Evolutionary conservation across 2,329 filamentous ascomycete genomes (phyloP).

Genomic region (Aspergillus chevalieri): DNA sequence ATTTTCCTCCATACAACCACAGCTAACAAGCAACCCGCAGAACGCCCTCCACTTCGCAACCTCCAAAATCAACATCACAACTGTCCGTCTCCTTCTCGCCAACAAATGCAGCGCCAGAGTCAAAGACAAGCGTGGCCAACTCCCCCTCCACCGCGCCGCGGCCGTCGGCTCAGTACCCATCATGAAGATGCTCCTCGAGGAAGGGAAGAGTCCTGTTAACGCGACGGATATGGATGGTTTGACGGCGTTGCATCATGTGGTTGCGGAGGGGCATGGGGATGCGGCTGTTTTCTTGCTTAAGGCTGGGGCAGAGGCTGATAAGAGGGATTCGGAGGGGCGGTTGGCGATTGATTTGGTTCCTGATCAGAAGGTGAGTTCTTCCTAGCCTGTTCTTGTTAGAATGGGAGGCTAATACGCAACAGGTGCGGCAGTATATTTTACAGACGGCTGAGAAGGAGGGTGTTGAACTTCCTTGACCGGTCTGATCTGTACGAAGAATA

Average conservation of each 20-base stretch:
- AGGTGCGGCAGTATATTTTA: conserved; percentile 72
- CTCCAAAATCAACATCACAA: conserved; percentile 81
- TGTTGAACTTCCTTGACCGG: conserved; percentile 53
- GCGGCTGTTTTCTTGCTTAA: conserved; percentile 76
- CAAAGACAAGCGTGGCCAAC: conserved; percentile 80
- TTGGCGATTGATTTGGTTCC: conserved; percentile 77
- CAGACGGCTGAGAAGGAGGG: conserved; percentile 78
- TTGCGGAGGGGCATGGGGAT: conserved; percentile 61
- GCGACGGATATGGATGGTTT: conserved; percentile 75
- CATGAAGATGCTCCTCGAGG: conserved; percentile 68
- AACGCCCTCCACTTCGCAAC: conserved; percentile 87
- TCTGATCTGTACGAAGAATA: neutral
- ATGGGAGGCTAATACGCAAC: neutral
- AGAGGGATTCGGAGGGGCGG: conserved; percentile 64
- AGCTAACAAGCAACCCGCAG: conserved; percentile 35
- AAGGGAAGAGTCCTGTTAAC: conserved; percentile 71
- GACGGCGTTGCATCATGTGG: conserved; percentile 78
- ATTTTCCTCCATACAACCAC: neutral
- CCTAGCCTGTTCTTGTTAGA: conserved; percentile 1
- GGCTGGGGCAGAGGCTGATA: conserved; percentile 74
- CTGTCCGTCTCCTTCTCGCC: conserved; percentile 69
- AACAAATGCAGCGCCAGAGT: conserved; percentile 71
- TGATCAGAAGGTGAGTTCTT: conserved; percentile 63
- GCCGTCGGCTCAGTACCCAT: conserved; percentile 87
- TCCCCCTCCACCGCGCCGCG: conserved; percentile 84